These are phyloP conservation scores for Naganishia antarctica DNA, from an alignment of 768 basidiomycete species.

Conservation along the genomic window DNA sequence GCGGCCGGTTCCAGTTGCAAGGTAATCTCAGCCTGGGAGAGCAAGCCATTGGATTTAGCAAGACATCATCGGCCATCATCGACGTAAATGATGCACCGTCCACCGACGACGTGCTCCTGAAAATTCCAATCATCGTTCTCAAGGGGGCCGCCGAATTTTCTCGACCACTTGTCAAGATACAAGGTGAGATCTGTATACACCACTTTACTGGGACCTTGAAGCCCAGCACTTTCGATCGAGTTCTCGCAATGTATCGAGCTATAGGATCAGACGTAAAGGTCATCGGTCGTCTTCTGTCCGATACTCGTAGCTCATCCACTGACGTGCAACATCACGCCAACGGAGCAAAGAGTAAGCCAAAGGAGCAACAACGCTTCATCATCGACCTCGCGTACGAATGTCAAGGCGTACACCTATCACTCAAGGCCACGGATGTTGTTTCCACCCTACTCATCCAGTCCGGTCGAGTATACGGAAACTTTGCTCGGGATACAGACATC, in stretches of 20 bases:
- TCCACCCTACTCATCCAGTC: conserved; percentile 23
- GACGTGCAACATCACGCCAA: too few species aligned
- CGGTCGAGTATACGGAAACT: conserved; percentile 11
- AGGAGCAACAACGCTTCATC: neutral
- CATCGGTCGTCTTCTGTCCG: conserved; percentile 6
- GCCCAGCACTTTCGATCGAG: conserved; percentile 42
- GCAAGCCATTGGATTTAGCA: conserved; percentile 26
- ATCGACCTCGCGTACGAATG: conserved; percentile 4
- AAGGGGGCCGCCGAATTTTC: conserved; percentile 5
- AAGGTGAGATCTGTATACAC: conserved; percentile 20
- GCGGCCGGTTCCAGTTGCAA: neutral
- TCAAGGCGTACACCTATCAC: conserved; percentile 28
- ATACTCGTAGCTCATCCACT: conserved; percentile 10
- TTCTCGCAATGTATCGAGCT: conserved; percentile 40
- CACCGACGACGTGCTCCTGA: conserved; percentile 16
- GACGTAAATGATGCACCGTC: conserved; percentile 5
- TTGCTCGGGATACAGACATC: conserved; percentile 16
- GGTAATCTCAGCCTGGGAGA: conserved; percentile 11
- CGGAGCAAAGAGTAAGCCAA: neutral
- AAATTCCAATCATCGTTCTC: conserved; percentile 19
- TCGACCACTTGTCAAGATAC: neutral
- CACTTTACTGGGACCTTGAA: conserved; percentile 43
- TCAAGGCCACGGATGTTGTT: conserved; percentile 37
- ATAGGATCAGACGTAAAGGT: conserved; percentile 35
- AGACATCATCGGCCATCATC: conserved; percentile 8